These are phyloP conservation scores for Penicillium hordei DNA, from an alignment of 2,329 filamentous ascomycete species.

Conservation along the genomic window DNA sequence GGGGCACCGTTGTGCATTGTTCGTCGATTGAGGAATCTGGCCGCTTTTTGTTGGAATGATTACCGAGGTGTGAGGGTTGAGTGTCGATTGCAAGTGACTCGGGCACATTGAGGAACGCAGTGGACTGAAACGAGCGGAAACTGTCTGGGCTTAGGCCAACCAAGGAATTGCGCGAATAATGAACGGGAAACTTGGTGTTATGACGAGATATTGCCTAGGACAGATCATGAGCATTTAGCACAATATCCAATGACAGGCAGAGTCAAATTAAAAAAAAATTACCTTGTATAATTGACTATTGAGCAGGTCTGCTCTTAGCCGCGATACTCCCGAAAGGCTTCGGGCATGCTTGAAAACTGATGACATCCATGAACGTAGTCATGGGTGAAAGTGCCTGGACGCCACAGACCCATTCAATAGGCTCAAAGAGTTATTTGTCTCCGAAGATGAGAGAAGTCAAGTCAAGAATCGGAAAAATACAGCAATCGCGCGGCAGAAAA, in stretches of 20 bases:
- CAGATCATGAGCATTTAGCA: not conserved
- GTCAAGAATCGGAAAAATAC: slow-evolving; percentile 7
- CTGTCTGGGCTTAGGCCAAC: not conserved
- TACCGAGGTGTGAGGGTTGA: not conserved
- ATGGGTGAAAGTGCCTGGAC: slow-evolving; percentile 22
- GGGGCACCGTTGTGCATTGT: not conserved
- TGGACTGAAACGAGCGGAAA: slow-evolving; percentile 6
- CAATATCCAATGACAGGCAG: not conserved
- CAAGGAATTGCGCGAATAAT: not conserved
- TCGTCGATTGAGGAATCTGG: not conserved
- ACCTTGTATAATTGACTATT: slow-evolving; percentile 26
- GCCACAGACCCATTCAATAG: slow-evolving; percentile 15
- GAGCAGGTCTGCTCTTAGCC: slow-evolving; percentile 37
- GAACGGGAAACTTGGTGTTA: not conserved
- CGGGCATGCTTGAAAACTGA: slow-evolving; percentile 41
- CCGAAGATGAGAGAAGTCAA: slow-evolving; percentile 5
- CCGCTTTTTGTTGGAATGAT: not conserved
- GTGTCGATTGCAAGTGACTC: not conserved
- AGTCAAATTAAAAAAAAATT: not conserved
- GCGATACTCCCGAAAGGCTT: slow-evolving; percentile 38
- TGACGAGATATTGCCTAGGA: not conserved
- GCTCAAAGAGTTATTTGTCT: slow-evolving; percentile 1
- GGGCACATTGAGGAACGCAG: not conserved
- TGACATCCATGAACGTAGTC: slow-evolving; percentile 46
- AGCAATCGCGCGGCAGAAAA: slow-evolving; percentile 28